A percentile compares a stretch with the other conserved stretches of the same genome.
These are phyloP conservation scores for Coemansia biformis DNA, from an alignment of 192 early-diverging fungal species.

Conservation along the genomic window DNA sequence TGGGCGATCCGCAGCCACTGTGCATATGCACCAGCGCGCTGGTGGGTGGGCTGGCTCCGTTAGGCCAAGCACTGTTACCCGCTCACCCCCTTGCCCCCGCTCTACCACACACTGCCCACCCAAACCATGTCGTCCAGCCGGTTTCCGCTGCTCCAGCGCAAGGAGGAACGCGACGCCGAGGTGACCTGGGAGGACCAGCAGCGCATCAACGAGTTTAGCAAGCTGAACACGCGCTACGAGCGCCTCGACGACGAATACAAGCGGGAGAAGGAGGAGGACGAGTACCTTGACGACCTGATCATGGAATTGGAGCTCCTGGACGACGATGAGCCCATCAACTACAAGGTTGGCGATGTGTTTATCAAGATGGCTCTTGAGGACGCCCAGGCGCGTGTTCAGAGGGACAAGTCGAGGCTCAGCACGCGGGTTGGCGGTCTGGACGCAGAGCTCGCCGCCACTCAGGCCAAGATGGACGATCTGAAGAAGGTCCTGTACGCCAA, in stretches of 20 bases:
- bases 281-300: slow-evolving; percentile 90
- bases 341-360: slow-evolving; percentile 86
- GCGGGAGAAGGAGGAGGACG: slow-evolving; percentile 82
- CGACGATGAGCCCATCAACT: slow-evolving; percentile 81
- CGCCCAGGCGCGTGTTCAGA: slow-evolving; percentile 66
- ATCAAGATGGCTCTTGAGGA: slow-evolving; percentile 66
- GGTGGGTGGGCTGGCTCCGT: too few species aligned
- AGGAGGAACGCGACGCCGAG: slow-evolving; percentile 81
- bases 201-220: slow-evolving; percentile 91
- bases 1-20: too few species aligned
- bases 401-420: slow-evolving; percentile 57
- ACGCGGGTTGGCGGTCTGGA: slow-evolving; percentile 59
- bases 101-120: too few species aligned
- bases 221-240: slow-evolving; percentile 72
- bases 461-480: slow-evolving; percentile 75
- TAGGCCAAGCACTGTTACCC: too few species aligned
- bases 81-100: too few species aligned
- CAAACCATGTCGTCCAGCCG: too few species aligned
- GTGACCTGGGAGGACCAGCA: slow-evolving; percentile 98
- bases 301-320: slow-evolving; percentile 85
- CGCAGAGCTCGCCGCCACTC: slow-evolving; percentile 57
- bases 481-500: slow-evolving; percentile 84
- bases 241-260: slow-evolving; percentile 74
- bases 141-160: slow-evolving; percentile 54
- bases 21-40: too few species aligned